phyloP scores from a whole-genome alignment of 2,329 filamentous ascomycete species.

The Phialophora macrospora region DNA sequence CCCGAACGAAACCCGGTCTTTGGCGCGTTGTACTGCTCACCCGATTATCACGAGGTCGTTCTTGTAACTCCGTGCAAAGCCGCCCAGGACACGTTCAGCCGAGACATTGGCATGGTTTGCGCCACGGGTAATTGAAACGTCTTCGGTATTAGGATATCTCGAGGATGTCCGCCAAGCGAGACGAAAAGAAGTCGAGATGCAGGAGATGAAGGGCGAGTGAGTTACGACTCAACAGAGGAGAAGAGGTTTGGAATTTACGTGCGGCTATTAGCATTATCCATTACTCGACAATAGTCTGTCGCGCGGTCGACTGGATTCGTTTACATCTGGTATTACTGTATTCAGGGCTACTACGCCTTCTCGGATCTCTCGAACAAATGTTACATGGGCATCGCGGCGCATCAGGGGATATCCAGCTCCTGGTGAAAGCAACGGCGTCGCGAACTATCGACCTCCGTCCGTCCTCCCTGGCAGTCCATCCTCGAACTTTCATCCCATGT shows the following conservation, averaged over 20 bases:
- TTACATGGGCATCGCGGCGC: neutral
- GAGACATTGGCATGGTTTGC: too few species aligned
- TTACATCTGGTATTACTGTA: neutral
- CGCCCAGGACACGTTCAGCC: neutral
- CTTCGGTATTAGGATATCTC: too few species aligned
- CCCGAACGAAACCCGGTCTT: too few species aligned
- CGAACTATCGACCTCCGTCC: too few species aligned
- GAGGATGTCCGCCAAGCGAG: neutral
- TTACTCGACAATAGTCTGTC: neutral
- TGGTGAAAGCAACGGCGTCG: neutral
- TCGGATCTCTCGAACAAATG: neutral
- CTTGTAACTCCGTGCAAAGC: neutral
- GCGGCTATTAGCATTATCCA: neutral
- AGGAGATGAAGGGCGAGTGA: neutral
- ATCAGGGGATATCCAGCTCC: neutral
- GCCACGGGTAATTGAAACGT: neutral
- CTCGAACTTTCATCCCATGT: neutral
- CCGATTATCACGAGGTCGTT: neutral
- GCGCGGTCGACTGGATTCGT: neutral
- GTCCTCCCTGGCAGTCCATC: neutral
- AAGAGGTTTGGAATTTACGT: neutral
- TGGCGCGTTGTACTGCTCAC: neutral
- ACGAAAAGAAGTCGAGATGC: neutral
- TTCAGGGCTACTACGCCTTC: neutral
- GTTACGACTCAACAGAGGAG: neutral